These are phyloP conservation scores for Hyaloscypha hepaticicola DNA, from an alignment of 495 filamentous ascomycete species.

Conservation along the genomic window DNA sequence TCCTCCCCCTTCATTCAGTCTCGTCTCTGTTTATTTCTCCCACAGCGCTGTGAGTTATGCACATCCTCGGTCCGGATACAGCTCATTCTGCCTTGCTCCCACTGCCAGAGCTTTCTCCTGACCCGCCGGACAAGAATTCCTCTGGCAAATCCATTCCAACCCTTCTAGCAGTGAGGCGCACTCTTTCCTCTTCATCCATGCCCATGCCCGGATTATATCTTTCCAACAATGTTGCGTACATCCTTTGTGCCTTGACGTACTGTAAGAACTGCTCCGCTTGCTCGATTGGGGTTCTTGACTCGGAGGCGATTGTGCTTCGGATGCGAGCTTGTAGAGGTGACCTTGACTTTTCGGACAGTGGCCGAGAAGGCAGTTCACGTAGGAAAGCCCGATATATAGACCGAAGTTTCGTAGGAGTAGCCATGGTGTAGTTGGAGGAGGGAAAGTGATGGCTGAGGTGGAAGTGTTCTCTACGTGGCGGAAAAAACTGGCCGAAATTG, in stretches of 20 bases:
- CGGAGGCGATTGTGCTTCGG: constrained; percentile 50
- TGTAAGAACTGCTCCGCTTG: constrained; percentile 73
- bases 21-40: not conserved
- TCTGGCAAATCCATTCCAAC: constrained; percentile 86
- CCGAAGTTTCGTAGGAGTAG: constrained; percentile 53
- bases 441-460: constrained; percentile 2
- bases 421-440: constrained; percentile 29
- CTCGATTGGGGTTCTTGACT: constrained; percentile 40
- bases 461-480: too few species aligned
- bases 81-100: constrained; percentile 16
- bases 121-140: constrained; percentile 37
- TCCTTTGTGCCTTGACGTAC: constrained; percentile 79
- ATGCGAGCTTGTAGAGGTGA: constrained; percentile 62
- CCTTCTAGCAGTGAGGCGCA: constrained; percentile 78
- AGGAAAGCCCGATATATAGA: constrained; percentile 87
- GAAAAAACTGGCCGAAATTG: too few species aligned
- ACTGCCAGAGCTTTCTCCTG: constrained; percentile 9
- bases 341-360: constrained; percentile 44
- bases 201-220: constrained; percentile 89
- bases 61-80: not conserved
- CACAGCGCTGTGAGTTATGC: not conserved
- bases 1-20: not conserved
- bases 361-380: constrained; percentile 79
- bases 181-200: constrained; percentile 81
- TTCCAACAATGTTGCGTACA: constrained; percentile 76